These are phyloP conservation scores for Conringia planisiliqua DNA, from an alignment of 345 rosid genomes.

Conservation along the genomic window DNA sequence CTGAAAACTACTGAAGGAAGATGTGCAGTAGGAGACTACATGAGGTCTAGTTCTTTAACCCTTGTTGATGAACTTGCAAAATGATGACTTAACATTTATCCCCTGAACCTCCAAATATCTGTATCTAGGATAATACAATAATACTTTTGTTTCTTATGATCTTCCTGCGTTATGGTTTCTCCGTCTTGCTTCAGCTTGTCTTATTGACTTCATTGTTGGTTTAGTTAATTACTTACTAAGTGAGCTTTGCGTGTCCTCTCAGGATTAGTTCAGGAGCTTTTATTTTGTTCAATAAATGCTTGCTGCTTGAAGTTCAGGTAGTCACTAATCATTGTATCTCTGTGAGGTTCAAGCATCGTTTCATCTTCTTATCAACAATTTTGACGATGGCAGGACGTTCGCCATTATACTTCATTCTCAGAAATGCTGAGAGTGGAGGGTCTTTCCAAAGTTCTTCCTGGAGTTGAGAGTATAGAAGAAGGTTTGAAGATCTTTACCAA, in stretches of 20 bases:
- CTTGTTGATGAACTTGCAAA: not conserved
- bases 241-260: conserved; percentile 20
- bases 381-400: conserved; percentile 45
- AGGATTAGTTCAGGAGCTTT: conserved; percentile 57
- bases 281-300: conserved; percentile 57
- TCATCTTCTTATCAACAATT: not conserved
- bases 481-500: conserved; percentile 37
- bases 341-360: not conserved
- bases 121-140: not conserved
- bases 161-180: not conserved
- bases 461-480: conserved; percentile 55
- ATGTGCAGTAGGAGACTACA: conserved; percentile 69
- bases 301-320: conserved; percentile 79
- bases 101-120: not conserved
- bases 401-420: conserved; percentile 49
- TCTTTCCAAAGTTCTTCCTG: conserved; percentile 65
- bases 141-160: not conserved
- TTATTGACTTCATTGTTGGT: not conserved
- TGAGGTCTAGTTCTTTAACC: conserved; percentile 35
- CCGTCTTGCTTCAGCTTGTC: not conserved
- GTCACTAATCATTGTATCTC: not conserved
- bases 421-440: conserved; percentile 64
- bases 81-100: not conserved
- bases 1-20: conserved; percentile 76
- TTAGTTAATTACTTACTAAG: not conserved